Conservation (phyloP, 371 early-diverging fungal genomes). For the Lichtheimia ornata region DNA sequence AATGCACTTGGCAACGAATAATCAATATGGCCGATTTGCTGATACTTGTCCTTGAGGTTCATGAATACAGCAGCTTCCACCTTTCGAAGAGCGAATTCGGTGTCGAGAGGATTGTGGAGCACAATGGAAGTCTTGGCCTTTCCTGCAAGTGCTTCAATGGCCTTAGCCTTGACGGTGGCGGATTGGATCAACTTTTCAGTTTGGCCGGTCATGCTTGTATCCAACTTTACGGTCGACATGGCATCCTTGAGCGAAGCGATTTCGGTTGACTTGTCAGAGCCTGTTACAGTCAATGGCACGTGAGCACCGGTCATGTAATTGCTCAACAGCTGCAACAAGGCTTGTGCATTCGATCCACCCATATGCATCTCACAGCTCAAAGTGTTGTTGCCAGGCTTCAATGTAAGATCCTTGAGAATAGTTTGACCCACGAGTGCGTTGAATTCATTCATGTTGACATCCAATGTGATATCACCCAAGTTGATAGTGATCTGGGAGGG, state of each 20-base stretch:
- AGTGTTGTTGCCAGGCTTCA: slow-evolving; percentile 52
- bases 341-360: slow-evolving; percentile 24
- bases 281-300: slow-evolving; percentile 48
- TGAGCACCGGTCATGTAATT: slow-evolving; percentile 40
- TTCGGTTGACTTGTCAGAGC: slow-evolving; percentile 36
- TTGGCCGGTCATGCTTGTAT: slow-evolving; percentile 52
- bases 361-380: slow-evolving; percentile 46
- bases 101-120: slow-evolving; percentile 43
- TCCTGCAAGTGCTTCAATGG: slow-evolving; percentile 20
- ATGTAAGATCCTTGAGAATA: slow-evolving; percentile 34
- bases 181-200: slow-evolving; percentile 32
- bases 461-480: slow-evolving; percentile 51
- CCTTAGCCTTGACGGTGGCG: slow-evolving; percentile 32
- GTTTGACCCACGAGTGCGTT: slow-evolving; percentile 39
- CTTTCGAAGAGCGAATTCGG: slow-evolving; percentile 29
- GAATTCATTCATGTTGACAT: slow-evolving; percentile 38
- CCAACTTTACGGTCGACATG: slow-evolving; percentile 43
- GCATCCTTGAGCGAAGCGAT: slow-evolving; percentile 49
- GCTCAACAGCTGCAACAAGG: slow-evolving; percentile 27
- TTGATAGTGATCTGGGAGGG: slow-evolving; percentile 59
- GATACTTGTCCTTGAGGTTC: slow-evolving; percentile 11
- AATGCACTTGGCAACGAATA: slow-evolving; percentile 21
- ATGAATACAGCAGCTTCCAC: slow-evolving; percentile 25
- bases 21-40: slow-evolving; percentile 25
- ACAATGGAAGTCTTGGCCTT: slow-evolving; percentile 34